Base-by-base conservation (phyloP, 2,329 filamentous ascomycete species). In the Colletotrichum orbiculare region DNA sequence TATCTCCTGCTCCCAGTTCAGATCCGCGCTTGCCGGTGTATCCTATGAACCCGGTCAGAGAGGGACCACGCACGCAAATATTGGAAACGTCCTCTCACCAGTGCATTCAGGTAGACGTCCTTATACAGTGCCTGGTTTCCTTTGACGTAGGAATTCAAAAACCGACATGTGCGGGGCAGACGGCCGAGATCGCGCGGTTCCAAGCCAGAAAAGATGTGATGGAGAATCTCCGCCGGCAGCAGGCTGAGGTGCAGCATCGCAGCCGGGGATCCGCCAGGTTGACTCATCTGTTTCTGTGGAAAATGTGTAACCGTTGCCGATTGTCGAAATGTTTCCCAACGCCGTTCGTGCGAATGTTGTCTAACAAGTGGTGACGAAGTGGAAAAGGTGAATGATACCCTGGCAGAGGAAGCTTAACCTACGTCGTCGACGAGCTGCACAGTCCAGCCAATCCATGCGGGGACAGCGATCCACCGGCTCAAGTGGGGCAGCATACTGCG, bases 181-280 rank as follows among this genome's bases (percentile, higher is more conserved):
- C 76, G 73, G 2, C 81, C 78, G 8, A 92, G 76, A 67, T 91
- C 89, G 45, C 76, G 73, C 1, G 87, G 86, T 35, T 84, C 76
- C 42, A 90, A 80, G 68, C 83, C 81, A 62, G 74, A 76, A 67
- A 92, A 79, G 68, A 92, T 86, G 71, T 83, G 79, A 70, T 90
- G 86, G 34, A 91, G 73, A 46, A 91, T 82, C 78, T 92, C 90
- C 7, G 84, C 80, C 8, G 89, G 88, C 25, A 90, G 82, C 47
- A 67, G 15, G 15, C 41, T 64, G 17, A 68, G 54, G 41, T 64
- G 61, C 46, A 60, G 45, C 64, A 49, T 60, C 12, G 34, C 43
- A 39, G 34, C 15, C 49, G 54, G 49, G 41, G 53, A 34, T 15
- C 25, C 43, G 34, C 54, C 43, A 12, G 37, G 6, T n/a, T 54